A percentile compares a stretch with the other conserved stretches of the same genome.
Conservation (phyloP, 768 basidiomycete genomes). For the Boletus bicolor region DNA sequence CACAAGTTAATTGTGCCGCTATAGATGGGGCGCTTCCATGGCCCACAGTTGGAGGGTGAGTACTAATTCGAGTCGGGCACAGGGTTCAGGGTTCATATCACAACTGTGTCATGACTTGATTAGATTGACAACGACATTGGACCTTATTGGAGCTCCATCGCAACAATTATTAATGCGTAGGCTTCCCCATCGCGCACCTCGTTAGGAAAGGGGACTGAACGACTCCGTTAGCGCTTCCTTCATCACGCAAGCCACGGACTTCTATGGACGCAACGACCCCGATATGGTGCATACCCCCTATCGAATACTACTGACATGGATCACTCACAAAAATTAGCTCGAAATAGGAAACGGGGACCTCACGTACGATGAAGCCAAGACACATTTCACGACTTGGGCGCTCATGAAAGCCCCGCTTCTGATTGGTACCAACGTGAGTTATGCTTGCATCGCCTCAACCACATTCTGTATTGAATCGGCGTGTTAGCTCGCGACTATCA, state of each 20-base stretch:
- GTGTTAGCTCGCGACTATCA: constrained; percentile 48
- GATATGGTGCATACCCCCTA: constrained; percentile 47
- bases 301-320: not conserved
- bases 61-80: not conserved
- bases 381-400: constrained; percentile 71
- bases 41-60: constrained; percentile 45
- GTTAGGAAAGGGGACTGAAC: not conserved
- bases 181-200: constrained; percentile 1
- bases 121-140: constrained; percentile 25
- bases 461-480: not conserved
- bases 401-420: constrained; percentile 64
- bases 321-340: constrained; percentile 35
- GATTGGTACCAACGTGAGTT: constrained; percentile 55
- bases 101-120: not conserved
- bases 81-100: not conserved
- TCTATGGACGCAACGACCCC: constrained; percentile 63
- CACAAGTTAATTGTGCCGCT: not conserved
- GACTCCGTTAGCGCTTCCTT: constrained; percentile 52
- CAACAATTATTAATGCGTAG: constrained; percentile 54
- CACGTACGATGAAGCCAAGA: constrained; percentile 60
- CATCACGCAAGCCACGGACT: constrained; percentile 56
- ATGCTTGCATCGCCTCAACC: not conserved
- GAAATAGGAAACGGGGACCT: constrained; percentile 63
- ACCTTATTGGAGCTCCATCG: constrained; percentile 48
- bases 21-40: constrained; percentile 35